Conservation (phyloP, 768 basidiomycete species). For the Boletus vermiculosoides region DNA sequence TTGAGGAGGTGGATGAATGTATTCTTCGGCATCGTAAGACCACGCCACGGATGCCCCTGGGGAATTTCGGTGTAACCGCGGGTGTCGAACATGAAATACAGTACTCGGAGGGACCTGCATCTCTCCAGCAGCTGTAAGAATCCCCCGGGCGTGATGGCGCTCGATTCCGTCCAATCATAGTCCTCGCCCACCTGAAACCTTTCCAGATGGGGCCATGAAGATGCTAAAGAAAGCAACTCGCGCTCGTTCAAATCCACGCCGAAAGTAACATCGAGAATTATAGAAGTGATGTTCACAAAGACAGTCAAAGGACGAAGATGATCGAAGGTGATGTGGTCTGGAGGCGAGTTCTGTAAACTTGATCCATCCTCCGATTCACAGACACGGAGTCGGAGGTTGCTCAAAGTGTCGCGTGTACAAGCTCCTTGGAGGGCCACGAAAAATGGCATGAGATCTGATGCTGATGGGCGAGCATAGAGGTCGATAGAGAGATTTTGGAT, state of each 20-base stretch:
- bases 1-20: background rate
- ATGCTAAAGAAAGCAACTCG: conserved; percentile 12
- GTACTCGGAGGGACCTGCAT: conserved; percentile 10
- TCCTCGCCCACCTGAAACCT: background rate
- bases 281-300: conserved; percentile 6
- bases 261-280: conserved; percentile 1
- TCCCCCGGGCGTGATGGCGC: conserved; percentile 10
- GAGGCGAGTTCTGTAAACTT: background rate
- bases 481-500: background rate
- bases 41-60: conserved; percentile 12
- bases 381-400: background rate
- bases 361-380: background rate
- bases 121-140: conserved; percentile 12
- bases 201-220: conserved; percentile 15
- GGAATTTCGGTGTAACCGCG: conserved; percentile 9
- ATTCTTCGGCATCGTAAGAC: background rate
- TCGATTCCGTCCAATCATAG: conserved; percentile 1
- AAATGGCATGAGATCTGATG: background rate
- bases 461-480: background rate
- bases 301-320: conserved; percentile 1
- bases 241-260: conserved; percentile 4
- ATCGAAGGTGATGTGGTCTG: background rate
- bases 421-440: conserved; percentile 3
- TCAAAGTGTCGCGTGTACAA: background rate
- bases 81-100: conserved; percentile 6